These are phyloP conservation scores for Adansonia rubrostipa DNA, from an alignment of 441 rosid species.

Conservation along the genomic window DNA sequence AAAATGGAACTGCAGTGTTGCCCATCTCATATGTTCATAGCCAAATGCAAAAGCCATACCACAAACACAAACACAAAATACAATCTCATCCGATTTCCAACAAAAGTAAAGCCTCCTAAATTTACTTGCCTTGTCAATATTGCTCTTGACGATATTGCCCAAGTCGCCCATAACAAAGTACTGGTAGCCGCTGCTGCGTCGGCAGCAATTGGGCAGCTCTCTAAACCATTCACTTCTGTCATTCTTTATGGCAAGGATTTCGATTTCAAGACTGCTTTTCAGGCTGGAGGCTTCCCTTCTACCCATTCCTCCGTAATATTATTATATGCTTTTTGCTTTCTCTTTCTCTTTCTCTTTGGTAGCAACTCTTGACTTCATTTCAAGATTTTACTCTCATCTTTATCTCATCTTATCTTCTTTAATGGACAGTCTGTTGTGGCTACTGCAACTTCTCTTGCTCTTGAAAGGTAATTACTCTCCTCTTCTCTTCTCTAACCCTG, in stretches of 20 bases:
- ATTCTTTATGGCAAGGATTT: slow-evolving; percentile 60
- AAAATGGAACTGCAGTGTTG: too few relatives aligned
- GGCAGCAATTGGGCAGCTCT: slow-evolving; percentile 82
- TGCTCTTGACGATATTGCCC: slow-evolving; percentile 58
- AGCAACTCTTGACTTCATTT: not conserved
- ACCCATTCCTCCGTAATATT: slow-evolving; percentile 81
- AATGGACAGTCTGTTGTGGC: slow-evolving; percentile 72
- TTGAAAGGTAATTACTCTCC: slow-evolving; percentile 64
- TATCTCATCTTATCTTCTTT: slow-evolving; percentile 11
- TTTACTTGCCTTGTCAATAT: slow-evolving; percentile 43
- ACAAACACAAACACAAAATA: slow-evolving; percentile 14
- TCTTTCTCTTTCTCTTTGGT: not conserved
- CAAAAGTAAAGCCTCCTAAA: slow-evolving; percentile 31
- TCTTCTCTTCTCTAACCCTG: not conserved
- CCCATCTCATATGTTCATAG: too few relatives aligned
- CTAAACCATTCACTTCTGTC: slow-evolving; percentile 72
- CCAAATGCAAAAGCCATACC: too few relatives aligned
- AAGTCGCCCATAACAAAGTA: slow-evolving; percentile 75
- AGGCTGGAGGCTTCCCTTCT: slow-evolving; percentile 95
- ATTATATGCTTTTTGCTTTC: not conserved
- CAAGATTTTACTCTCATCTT: slow-evolving; percentile 15
- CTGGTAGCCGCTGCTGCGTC: slow-evolving; percentile 76
- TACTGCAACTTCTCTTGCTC: slow-evolving; percentile 76
- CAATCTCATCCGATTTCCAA: slow-evolving; percentile 7
- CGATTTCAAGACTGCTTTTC: slow-evolving; percentile 58